A percentile compares a stretch with the other conserved stretches of the same genome.
These are phyloP conservation scores for Lanzia echinophila DNA, from an alignment of 2,329 filamentous ascomycete genomes.

Conservation along the genomic window DNA sequence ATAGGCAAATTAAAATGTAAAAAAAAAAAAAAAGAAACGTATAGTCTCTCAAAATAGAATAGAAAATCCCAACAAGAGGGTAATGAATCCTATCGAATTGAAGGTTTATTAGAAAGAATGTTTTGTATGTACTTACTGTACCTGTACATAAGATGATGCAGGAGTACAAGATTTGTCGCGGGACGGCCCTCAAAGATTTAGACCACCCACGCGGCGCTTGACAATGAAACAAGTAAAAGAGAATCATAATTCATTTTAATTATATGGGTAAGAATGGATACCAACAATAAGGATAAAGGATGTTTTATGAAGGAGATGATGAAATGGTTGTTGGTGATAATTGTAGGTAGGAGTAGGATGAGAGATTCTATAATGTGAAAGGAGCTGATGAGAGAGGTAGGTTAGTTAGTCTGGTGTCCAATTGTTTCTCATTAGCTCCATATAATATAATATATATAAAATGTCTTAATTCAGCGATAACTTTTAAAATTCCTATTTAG, in stretches of 20 bases:
- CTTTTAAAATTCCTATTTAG: too few relatives aligned
- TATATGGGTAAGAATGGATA: background rate
- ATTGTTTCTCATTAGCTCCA: constrained; percentile 4
- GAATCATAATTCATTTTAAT: background rate
- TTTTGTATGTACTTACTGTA: too few relatives aligned
- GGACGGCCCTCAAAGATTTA: constrained; percentile 6
- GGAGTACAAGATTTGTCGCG: background rate
- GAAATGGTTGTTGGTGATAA: background rate
- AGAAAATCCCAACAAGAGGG: background rate
- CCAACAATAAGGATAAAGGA: background rate
- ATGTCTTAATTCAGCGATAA: background rate
- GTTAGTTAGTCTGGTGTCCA: constrained; percentile 6
- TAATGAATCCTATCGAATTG: background rate
- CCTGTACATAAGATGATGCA: too few relatives aligned
- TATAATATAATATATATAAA: background rate
- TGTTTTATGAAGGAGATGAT: background rate
- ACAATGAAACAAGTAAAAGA: background rate
- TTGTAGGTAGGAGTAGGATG: background rate
- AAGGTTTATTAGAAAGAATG: background rate
- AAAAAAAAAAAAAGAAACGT: background rate
- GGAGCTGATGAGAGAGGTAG: background rate
- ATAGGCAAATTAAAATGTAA: background rate
- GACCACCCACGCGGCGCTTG: background rate
- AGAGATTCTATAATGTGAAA: background rate
- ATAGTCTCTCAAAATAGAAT: constrained; percentile 1